These are phyloP conservation scores for Westerdykella aurantiaca DNA, from an alignment of 2,329 filamentous ascomycete species.

Conservation along the genomic window DNA sequence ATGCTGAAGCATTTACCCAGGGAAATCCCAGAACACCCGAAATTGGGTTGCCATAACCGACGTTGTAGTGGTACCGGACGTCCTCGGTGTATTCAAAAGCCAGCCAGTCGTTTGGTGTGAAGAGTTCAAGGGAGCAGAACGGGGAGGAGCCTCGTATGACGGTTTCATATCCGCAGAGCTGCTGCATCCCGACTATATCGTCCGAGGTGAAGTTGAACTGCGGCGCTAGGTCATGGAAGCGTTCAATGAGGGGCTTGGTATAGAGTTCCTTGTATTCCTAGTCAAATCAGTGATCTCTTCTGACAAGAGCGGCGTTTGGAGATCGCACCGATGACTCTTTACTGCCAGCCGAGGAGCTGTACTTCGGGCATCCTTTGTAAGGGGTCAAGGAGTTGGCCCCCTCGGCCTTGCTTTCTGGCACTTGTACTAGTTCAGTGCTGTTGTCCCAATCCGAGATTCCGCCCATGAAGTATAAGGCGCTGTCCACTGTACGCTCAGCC, in stretches of 20 bases:
- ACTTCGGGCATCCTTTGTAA: conserved; percentile 60
- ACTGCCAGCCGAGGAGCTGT: conserved; percentile 53
- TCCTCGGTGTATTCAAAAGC: conserved; percentile 61
- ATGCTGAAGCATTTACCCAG: conserved; percentile 59
- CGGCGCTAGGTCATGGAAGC: conserved; percentile 50
- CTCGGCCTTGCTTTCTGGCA: conserved; percentile 52
- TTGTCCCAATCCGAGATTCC: conserved; percentile 52
- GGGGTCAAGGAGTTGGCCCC: conserved; percentile 59
- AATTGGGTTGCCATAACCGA: conserved; percentile 56
- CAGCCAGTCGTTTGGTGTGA: conserved; percentile 60
- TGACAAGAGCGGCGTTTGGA: background rate
- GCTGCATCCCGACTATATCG: conserved; percentile 61
- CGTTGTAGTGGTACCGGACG: conserved; percentile 59
- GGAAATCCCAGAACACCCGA: conserved; percentile 58
- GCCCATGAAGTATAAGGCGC: conserved; percentile 53
- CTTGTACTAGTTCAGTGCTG: conserved; percentile 49
- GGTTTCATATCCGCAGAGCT: conserved; percentile 61
- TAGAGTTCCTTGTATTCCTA: conserved; percentile 49
- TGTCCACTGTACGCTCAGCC: conserved; percentile 56
- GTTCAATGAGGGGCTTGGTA: conserved; percentile 55
- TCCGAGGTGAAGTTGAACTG: conserved; percentile 58
- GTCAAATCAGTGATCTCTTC: conserved; percentile 1
- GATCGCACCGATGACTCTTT: conserved; percentile 44
- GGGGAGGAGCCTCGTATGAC: conserved; percentile 57
- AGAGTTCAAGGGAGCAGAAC: conserved; percentile 56